Evolutionary conservation across 768 basidiomycete species (phyloP).

Genomic region (Podaxis mareebaensis): DNA sequence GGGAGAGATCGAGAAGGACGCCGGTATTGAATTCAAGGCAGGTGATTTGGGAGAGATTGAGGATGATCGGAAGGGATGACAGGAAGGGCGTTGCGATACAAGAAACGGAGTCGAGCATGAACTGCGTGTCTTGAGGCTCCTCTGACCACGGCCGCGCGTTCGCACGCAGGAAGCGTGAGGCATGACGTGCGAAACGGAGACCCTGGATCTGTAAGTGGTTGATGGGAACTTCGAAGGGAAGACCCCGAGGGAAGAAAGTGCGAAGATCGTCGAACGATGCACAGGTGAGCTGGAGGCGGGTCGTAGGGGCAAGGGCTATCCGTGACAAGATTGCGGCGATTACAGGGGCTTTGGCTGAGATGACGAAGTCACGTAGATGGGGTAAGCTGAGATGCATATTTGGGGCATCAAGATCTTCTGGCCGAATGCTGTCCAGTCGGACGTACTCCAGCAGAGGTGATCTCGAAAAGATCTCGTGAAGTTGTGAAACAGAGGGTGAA

Average conservation of each 20-base stretch:
- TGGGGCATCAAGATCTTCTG: conserved; percentile 12
- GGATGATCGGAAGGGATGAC: conserved; percentile 13
- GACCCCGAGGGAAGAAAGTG: conserved; percentile 28
- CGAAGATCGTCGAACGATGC: conserved; percentile 27
- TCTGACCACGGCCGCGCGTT: conserved; percentile 24
- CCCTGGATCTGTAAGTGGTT: conserved; percentile 7
- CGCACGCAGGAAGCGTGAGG: conserved; percentile 23
- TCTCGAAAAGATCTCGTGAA: conserved; percentile 31
- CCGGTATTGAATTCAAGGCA: conserved; percentile 33
- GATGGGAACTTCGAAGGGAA: conserved; percentile 19
- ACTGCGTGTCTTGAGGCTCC: conserved; percentile 16
- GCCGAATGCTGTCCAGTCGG: conserved; percentile 31
- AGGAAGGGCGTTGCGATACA: conserved; percentile 13
- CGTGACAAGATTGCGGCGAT: conserved; percentile 28
- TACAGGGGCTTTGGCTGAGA: conserved; percentile 28
- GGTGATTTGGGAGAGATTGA: conserved; percentile 27
- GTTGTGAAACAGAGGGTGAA: conserved; percentile 34
- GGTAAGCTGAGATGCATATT: conserved; percentile 21
- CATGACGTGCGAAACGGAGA: conserved; percentile 26
- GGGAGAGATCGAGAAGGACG: conserved; percentile 27
- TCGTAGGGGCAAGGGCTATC: conserved; percentile 22
- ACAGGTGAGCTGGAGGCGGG: conserved; percentile 31
- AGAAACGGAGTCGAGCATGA: conserved; percentile 29
- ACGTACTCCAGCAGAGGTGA: conserved; percentile 37
- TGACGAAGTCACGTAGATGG: conserved; percentile 30